A percentile compares a stretch with the other conserved stretches of the same genome.
Conservation (phyloP, 2,329 filamentous ascomycete genomes). For the Beauveria varroae region DNA sequence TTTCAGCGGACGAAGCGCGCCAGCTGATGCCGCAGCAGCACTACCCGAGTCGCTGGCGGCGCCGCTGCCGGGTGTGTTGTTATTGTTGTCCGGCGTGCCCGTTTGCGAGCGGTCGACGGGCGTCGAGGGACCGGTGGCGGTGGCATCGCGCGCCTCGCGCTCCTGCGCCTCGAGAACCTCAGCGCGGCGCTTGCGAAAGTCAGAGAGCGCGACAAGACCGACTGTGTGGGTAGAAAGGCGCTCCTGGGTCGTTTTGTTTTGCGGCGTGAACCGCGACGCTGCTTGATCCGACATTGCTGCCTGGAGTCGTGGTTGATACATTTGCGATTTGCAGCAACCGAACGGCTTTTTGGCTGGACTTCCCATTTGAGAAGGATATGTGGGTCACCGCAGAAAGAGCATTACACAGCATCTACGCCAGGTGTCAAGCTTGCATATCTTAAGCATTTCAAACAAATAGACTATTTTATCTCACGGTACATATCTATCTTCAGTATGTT, state of each 20-base stretch:
- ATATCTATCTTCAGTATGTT: background rate
- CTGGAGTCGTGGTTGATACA: background rate
- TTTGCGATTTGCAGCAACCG: background rate
- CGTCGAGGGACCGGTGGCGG: slow-evolving; percentile 38
- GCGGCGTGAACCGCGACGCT: slow-evolving; percentile 61
- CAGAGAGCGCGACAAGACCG: slow-evolving; percentile 82
- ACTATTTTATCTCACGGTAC: no score
- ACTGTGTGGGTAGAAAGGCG: slow-evolving; percentile 80
- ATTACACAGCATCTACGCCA: no score
- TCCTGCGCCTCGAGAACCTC: slow-evolving; percentile 91
- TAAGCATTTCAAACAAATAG: no score
- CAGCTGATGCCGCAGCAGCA: slow-evolving; percentile 12
- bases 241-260: slow-evolving; percentile 71
- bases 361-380: background rate
- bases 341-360: background rate
- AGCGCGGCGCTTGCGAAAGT: slow-evolving; percentile 92
- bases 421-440: no score
- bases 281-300: slow-evolving; percentile 33
- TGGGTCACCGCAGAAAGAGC: background rate
- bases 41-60: slow-evolving; percentile 25
- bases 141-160: slow-evolving; percentile 63
- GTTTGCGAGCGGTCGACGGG: slow-evolving; percentile 39
- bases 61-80: slow-evolving; percentile 8
- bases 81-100: slow-evolving; percentile 35
- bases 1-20: slow-evolving; percentile 19